These are phyloP conservation scores for Blastomyces emzantsi DNA, from an alignment of 2,329 filamentous ascomycete species.

Conservation along the genomic window DNA sequence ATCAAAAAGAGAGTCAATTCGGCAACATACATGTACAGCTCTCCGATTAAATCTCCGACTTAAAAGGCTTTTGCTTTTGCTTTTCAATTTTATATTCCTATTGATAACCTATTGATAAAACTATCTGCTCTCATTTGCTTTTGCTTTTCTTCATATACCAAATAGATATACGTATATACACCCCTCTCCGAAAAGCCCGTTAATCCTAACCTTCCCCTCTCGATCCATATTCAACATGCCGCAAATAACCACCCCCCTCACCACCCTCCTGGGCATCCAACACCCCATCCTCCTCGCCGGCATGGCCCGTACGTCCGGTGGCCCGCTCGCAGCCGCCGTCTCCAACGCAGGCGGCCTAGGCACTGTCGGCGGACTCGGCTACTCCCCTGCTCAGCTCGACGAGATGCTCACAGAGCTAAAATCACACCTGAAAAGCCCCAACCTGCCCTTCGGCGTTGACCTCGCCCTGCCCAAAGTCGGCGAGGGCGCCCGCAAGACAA, in stretches of 20 bases:
- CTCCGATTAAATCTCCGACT: not conserved
- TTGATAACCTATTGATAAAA: not conserved
- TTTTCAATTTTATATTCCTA: not conserved
- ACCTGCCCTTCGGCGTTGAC: conserved; percentile 81
- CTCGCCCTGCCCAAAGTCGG: conserved; percentile 86
- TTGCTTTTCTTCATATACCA: not conserved
- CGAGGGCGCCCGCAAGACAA: conserved; percentile 73
- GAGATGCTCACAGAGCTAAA: conserved; percentile 80
- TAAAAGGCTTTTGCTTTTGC: not conserved
- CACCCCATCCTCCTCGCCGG: conserved; percentile 89
- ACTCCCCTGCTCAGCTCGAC: conserved; percentile 66
- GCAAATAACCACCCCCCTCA: conserved; percentile 64
- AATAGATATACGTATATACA: not conserved
- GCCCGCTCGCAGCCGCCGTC: conserved; percentile 70
- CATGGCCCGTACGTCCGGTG: conserved; percentile 81
- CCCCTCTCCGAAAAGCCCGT: not conserved
- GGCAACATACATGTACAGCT: too few species aligned
- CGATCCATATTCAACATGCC: conserved; percentile 16
- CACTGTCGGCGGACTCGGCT: conserved; percentile 54
- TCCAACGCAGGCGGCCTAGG: conserved; percentile 79
- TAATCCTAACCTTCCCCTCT: not conserved
- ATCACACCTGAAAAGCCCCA: conserved; percentile 54
- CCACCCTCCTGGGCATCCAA: conserved; percentile 66
- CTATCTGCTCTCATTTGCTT: not conserved
- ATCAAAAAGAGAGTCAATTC: not conserved